phyloP scores from a whole-genome alignment of 208 protist species.

The Trypanosoma grayi region DNA sequence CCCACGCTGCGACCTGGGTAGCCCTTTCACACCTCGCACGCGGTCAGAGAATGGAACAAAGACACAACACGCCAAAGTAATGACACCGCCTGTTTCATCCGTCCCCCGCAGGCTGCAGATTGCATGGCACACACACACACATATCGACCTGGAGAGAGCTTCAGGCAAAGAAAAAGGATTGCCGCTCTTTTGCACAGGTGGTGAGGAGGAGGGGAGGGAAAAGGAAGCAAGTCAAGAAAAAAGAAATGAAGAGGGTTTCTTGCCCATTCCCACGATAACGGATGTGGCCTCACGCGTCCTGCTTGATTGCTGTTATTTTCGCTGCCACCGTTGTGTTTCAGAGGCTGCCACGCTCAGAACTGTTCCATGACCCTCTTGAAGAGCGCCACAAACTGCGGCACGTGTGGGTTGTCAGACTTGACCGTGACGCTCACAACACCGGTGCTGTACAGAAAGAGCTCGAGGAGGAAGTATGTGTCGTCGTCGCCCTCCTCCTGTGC shows the following conservation, averaged over 20 bases:
- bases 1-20: too few species aligned
- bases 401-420: constrained; percentile 32
- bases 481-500: constrained; percentile 31
- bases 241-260: too few species aligned
- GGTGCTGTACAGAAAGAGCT: constrained; percentile 28
- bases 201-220: neutral
- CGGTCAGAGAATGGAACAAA: too few species aligned
- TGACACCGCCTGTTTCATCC: too few species aligned
- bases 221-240: neutral
- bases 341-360: constrained; percentile 3
- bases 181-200: too few species aligned
- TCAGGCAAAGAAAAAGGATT: too few species aligned
- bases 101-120: too few species aligned
- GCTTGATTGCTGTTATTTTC: too few species aligned
- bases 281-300: too few species aligned
- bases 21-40: too few species aligned
- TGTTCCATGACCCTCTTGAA: constrained; percentile 18
- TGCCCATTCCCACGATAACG: too few species aligned
- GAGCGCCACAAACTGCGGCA: constrained; percentile 15
- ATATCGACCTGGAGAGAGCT: neutral
- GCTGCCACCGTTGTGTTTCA: neutral
- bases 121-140: neutral
- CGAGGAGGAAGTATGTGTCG: constrained; percentile 33
- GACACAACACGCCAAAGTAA: too few species aligned
- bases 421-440: constrained; percentile 32